Conservation (phyloP, 2,329 filamentous ascomycete species). For the Fusarium temperatum region DNA sequence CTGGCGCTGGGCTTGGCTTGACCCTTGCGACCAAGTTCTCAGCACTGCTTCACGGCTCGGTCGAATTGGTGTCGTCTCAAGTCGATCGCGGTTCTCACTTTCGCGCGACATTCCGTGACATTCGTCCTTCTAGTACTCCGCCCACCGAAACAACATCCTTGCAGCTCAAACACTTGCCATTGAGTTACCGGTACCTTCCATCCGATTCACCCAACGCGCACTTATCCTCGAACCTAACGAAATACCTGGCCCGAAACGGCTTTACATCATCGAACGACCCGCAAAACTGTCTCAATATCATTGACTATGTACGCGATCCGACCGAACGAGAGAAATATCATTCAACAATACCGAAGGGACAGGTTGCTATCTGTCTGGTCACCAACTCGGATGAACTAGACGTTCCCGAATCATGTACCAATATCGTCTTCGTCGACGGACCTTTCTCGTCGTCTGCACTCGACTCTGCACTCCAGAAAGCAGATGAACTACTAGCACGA, state of each 20-base stretch:
- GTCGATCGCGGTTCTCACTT: conserved; percentile 53
- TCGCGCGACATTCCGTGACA: conserved; percentile 31
- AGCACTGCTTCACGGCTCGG: conserved; percentile 48
- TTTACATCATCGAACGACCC: conserved; percentile 1
- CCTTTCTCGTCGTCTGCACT: conserved; percentile 20
- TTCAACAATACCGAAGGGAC: neutral
- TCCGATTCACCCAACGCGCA: neutral
- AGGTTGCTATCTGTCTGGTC: conserved; percentile 30
- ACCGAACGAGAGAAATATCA: conserved; percentile 2
- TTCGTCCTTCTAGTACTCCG: neutral
- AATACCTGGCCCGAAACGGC: conserved; percentile 1
- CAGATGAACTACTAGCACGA: neutral
- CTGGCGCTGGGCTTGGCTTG: conserved; percentile 54
- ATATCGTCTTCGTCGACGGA: conserved; percentile 22
- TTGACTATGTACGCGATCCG: conserved; percentile 14
- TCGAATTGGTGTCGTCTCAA: conserved; percentile 50
- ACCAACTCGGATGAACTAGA: neutral
- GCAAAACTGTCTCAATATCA: conserved; percentile 11
- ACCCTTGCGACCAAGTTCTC: conserved; percentile 54
- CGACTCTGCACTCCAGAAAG: conserved; percentile 18
- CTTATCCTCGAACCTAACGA: conserved; percentile 2
- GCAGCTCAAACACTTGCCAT: neutral
- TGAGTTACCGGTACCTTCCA: neutral
- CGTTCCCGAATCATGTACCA: neutral
- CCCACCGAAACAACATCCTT: neutral